A percentile compares a stretch with the other conserved stretches of the same genome.
These are phyloP conservation scores for Candida corydali DNA, from an alignment of 805 yeast genomes.

Conservation along the genomic window DNA sequence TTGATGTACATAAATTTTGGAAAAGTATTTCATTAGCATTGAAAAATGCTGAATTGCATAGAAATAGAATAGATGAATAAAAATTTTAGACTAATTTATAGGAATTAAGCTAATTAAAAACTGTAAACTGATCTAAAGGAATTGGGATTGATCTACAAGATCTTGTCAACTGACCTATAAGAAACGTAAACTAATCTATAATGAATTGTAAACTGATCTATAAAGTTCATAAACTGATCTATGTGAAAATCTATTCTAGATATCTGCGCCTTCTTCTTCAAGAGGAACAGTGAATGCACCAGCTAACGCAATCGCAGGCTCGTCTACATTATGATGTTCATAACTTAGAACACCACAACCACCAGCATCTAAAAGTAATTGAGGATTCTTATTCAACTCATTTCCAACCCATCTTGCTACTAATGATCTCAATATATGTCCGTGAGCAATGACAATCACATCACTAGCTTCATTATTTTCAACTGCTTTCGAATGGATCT, in stretches of 20 bases:
- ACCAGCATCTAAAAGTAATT: conserved; percentile 87
- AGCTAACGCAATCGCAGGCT: conserved; percentile 82
- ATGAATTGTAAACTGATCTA: too few relatives aligned
- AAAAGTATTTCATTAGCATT: conserved; percentile 7
- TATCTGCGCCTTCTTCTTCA: conserved; percentile 43
- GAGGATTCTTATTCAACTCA: conserved; percentile 63
- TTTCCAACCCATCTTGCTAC: conserved; percentile 82
- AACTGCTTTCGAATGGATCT: conserved; percentile 53
- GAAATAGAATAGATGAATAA: neutral
- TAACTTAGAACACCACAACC: conserved; percentile 91
- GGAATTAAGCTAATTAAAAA: too few relatives aligned
- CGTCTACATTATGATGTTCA: conserved; percentile 77
- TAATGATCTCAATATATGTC: conserved; percentile 85
- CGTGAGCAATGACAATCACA: conserved; percentile 84
- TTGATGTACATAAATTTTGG: conserved; percentile 10
- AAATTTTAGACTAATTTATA: too few relatives aligned
- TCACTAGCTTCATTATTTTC: conserved; percentile 57
- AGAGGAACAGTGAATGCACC: conserved; percentile 79
- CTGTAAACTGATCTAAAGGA: too few relatives aligned
- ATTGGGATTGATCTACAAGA: too few relatives aligned
- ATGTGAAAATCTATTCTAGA: too few relatives aligned
- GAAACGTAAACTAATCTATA: too few relatives aligned
- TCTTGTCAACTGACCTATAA: too few relatives aligned
- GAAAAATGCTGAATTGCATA: conserved; percentile 9
- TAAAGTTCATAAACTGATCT: too few relatives aligned